Evolutionary conservation across 1,284 basidiomycete species (phyloP), one percentile per base, ranked within the genome.

Genomic region (Stygiomarasmius scandens): DNA sequence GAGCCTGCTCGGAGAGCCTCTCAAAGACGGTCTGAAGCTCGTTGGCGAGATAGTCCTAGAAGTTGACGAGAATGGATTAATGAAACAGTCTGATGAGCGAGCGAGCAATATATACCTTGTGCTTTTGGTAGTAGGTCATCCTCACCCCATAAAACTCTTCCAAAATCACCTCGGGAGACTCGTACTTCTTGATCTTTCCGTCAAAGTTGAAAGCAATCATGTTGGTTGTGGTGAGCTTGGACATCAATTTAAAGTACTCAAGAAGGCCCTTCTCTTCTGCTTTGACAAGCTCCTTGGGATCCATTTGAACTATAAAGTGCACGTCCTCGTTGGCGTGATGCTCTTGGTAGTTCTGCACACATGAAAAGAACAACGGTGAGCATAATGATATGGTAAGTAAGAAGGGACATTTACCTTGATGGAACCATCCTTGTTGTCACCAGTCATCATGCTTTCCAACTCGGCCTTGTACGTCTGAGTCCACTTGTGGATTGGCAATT

Each of bases 121-220:
- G 90, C 66, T 94, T 92, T 74, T 95, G 93, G 69, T 98, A 99
- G 74, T 86, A 96, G 54, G 92, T 88, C 59, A 99, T 76, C 20
- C 97, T 88, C 62, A 90, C 78, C 45, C 93, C 90, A 72, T 93
- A 99, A 71, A 98, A 99, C 52, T 98, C 96, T 61, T 93, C 88
- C 52, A 99, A 74, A 59, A 99, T 95, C 67, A 96, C 92, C 69
- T 98, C 96, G 0, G 97, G 87, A 1, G 89, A 84, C 20, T 84
- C 76, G 73, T 98, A 99, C 76, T 90, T 97, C 77, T 90, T 95
- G 77, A 99, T 98, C 79, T 97, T 98, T 67, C 94, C 91, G 27
- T 96, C 90, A 62, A 93, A 85, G 73, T 98, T 96, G 73, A 99
- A 99, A 73, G 94, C 95, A 9, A 99, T 98, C 97, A 99, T 98